Evolutionary conservation across 1,284 basidiomycete genomes (phyloP).

Genomic region (Ganoderma boninense): DNA sequence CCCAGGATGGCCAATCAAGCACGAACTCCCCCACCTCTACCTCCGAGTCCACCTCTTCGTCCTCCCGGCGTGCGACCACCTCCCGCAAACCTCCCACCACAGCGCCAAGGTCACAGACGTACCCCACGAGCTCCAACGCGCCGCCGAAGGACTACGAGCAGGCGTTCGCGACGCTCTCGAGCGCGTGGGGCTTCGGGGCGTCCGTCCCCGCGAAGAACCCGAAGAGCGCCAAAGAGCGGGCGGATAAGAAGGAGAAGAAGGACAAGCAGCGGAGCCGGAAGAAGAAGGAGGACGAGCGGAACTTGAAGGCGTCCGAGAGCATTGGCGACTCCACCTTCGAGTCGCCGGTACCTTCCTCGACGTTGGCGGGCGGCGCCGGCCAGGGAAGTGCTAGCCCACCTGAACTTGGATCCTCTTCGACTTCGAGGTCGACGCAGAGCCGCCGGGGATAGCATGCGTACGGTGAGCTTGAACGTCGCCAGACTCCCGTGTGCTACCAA

Average conservation of each 20-base stretch:
- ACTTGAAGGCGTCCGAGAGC: neutral
- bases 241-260: neutral
- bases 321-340: neutral
- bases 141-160: slow-evolving; percentile 4
- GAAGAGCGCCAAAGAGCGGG: neutral
- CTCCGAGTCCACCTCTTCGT: neutral
- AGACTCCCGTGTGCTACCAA: too few relatives aligned
- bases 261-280: neutral
- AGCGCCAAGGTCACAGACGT: neutral
- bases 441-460: too few relatives aligned
- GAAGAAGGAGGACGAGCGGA: neutral
- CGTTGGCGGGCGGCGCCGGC: too few relatives aligned
- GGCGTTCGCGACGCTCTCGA: neutral
- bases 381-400: too few relatives aligned
- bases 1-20: neutral
- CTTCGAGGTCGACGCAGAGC: too few relatives aligned
- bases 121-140: neutral
- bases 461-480: too few relatives aligned
- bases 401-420: too few relatives aligned
- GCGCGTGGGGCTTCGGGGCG: neutral
- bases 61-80: neutral
- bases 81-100: neutral
- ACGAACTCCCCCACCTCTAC: too few relatives aligned
- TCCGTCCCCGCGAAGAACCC: neutral
- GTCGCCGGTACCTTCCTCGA: neutral